phyloP scores from a whole-genome alignment of 2,329 filamentous ascomycete genomes.

The Aspergillus fijiensis region DNA sequence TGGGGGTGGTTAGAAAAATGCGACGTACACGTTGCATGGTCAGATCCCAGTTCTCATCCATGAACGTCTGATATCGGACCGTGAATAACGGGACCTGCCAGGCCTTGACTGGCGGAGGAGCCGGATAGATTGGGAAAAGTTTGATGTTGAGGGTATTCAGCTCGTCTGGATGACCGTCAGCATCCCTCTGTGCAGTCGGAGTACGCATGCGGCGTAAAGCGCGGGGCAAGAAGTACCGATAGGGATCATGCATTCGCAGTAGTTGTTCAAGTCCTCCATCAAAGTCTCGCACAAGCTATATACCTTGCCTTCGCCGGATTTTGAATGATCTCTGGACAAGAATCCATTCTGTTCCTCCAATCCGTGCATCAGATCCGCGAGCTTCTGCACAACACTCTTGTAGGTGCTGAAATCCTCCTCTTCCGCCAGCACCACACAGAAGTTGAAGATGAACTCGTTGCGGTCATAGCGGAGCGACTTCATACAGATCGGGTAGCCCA shows the following conservation, averaged over 20 bases:
- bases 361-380: constrained; percentile 81
- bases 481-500: constrained; percentile 88
- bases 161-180: constrained; percentile 61
- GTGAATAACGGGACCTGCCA: constrained; percentile 88
- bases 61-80: constrained; percentile 53
- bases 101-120: constrained; percentile 73
- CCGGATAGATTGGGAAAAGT: constrained; percentile 78
- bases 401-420: constrained; percentile 72
- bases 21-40: constrained; percentile 49
- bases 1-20: neutral
- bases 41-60: constrained; percentile 57
- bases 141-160: constrained; percentile 96
- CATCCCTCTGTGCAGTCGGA: neutral
- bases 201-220: constrained; percentile 19
- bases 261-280: constrained; percentile 92
- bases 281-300: constrained; percentile 79
- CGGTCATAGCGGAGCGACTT: constrained; percentile 78
- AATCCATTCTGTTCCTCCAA: constrained; percentile 91
- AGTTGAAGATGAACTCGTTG: constrained; percentile 99
- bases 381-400: constrained; percentile 79
- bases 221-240: constrained; percentile 62
- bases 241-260: constrained; percentile 97
- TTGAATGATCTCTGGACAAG: constrained; percentile 52
- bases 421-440: constrained; percentile 77
- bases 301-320: constrained; percentile 51